phyloP scores from a whole-genome alignment of 2,329 filamentous ascomycete species.

The Pseudonectria buxi region DNA sequence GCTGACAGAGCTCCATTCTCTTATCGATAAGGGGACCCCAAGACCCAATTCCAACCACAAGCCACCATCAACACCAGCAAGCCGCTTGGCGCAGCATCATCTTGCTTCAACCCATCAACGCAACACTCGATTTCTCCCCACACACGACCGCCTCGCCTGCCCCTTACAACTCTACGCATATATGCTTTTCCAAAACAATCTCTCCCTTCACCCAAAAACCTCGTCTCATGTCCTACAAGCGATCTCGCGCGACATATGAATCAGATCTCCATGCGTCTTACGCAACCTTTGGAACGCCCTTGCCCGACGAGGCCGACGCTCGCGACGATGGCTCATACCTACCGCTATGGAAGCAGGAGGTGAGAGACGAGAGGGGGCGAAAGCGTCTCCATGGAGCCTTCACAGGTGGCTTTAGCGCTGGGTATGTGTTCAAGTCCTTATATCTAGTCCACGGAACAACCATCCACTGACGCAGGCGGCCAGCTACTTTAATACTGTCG shows the following conservation, averaged over 20 bases:
- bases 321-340: conserved; percentile 90
- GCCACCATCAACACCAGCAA: too few species aligned
- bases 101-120: too few species aligned
- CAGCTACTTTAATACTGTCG: conserved; percentile 96
- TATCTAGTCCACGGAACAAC: background rate
- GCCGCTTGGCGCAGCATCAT: too few species aligned
- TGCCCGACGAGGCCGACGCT: conserved; percentile 70
- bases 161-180: background rate
- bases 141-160: too few species aligned
- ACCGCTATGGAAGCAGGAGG: conserved; percentile 97
- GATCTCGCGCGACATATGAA: conserved; percentile 72
- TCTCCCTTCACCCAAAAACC: conserved; percentile 5
- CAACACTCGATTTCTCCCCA: too few species aligned
- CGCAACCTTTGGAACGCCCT: conserved; percentile 74
- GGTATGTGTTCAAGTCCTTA: conserved; percentile 51
- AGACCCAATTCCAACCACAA: too few species aligned
- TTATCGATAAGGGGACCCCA: too few species aligned
- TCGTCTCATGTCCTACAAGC: conserved; percentile 66
- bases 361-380: conserved; percentile 83
- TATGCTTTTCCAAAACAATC: conserved; percentile 2
- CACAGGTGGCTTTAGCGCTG: conserved; percentile 92
- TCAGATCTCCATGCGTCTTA: conserved; percentile 68
- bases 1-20: too few species aligned
- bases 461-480: conserved; percentile 35
- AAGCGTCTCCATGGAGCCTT: conserved; percentile 94